Percentiles rank a stretch among this genome's conserved stretches.
phyloP scores from a whole-genome alignment of 1,139 yeast genomes.

The Kodamaea anthophila region DNA sequence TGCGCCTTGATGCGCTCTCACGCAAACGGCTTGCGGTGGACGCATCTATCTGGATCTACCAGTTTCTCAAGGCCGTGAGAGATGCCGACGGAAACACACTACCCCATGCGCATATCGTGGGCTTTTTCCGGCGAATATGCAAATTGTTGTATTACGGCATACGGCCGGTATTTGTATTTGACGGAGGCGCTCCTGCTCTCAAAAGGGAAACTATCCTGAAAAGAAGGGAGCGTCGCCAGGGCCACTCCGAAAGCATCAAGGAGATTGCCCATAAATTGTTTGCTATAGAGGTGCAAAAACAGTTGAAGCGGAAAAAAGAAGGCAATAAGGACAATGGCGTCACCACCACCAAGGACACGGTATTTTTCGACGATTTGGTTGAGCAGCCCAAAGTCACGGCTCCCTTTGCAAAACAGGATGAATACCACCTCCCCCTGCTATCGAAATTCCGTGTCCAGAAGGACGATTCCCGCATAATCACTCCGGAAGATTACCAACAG shows the following conservation, averaged over 20 bases:
- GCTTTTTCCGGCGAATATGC: slow-evolving; percentile 91
- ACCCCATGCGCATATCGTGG: slow-evolving; percentile 80
- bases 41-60: slow-evolving; percentile 98
- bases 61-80: slow-evolving; percentile 89
- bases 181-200: slow-evolving; percentile 90
- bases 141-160: slow-evolving; percentile 86
- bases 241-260: slow-evolving; percentile 61
- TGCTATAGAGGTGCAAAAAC: slow-evolving; percentile 69
- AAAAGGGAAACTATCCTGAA: slow-evolving; percentile 70
- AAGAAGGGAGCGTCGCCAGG: slow-evolving; percentile 69
- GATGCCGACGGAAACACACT: slow-evolving; percentile 78
- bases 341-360: slow-evolving; percentile 7
- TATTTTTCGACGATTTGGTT: slow-evolving; percentile 37
- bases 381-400: slow-evolving; percentile 12
- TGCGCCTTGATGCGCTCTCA: slow-evolving; percentile 73
- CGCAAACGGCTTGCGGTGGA: slow-evolving; percentile 85
- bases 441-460: slow-evolving; percentile 29
- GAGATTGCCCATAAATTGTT: slow-evolving; percentile 76
- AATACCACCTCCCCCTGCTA: slow-evolving; percentile 76
- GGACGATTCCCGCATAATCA: slow-evolving; percentile 67
- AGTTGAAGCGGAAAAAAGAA: slow-evolving; percentile 1
- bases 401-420: slow-evolving; percentile 50
- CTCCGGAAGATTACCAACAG: slow-evolving; percentile 60
- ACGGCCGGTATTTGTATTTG: slow-evolving; percentile 90
- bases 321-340: neutral